A percentile compares a stretch with the other conserved stretches of the same genome.
These are phyloP conservation scores for Coniosporium apollinis DNA, from an alignment of 495 filamentous ascomycete genomes.

Conservation along the genomic window DNA sequence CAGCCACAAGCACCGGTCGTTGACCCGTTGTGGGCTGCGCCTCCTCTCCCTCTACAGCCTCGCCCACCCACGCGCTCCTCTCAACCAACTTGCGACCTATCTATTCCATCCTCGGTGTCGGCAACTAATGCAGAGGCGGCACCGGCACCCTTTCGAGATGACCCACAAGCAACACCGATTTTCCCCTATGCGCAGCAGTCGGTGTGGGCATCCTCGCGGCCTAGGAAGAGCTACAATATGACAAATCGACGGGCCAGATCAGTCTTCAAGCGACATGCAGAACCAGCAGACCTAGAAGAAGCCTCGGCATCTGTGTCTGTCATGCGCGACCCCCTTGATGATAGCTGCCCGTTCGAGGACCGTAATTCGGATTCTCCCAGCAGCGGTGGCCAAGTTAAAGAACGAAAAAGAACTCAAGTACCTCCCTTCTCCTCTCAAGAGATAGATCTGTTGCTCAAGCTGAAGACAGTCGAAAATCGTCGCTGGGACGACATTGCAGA, in stretches of 20 bases:
- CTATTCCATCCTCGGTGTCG: background rate
- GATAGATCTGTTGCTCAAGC: slow-evolving; percentile 12
- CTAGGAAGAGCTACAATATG: background rate
- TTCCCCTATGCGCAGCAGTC: background rate
- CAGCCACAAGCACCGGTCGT: too few species aligned
- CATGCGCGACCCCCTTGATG: background rate
- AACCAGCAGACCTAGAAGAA: background rate
- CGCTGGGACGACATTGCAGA: slow-evolving; percentile 8
- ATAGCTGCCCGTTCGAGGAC: background rate
- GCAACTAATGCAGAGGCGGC: background rate
- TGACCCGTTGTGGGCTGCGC: too few species aligned
- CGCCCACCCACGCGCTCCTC: background rate
- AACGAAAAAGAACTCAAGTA: slow-evolving; percentile 1
- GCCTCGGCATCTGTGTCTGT: background rate
- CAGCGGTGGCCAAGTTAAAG: background rate
- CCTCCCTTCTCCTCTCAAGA: slow-evolving; percentile 5
- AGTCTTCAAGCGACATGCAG: background rate
- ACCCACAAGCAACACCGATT: background rate
- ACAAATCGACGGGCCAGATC: background rate
- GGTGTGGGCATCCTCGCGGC: background rate
- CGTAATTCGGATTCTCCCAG: background rate
- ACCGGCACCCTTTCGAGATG: background rate
- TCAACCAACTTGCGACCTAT: background rate
- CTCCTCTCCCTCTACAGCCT: background rate
- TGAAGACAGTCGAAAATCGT: slow-evolving; percentile 10